A percentile compares a stretch with the other conserved stretches of the same genome.
These are phyloP conservation scores for Lachancea waltii DNA, from an alignment of 805 yeast species.

Conservation along the genomic window DNA sequence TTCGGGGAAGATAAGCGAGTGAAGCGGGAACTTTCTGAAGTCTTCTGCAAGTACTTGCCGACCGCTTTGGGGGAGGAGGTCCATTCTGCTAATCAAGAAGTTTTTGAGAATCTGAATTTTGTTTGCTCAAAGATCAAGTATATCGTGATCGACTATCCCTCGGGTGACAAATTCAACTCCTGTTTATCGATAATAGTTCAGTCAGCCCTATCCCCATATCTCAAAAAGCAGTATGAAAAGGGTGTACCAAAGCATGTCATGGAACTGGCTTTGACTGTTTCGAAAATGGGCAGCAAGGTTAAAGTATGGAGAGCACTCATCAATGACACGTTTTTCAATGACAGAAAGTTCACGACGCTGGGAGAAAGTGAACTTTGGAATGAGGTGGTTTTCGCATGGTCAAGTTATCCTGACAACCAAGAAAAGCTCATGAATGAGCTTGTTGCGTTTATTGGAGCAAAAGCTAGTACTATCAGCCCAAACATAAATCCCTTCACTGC, in stretches of 20 bases:
- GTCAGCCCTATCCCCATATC: constrained; percentile 47
- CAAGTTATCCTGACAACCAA: constrained; percentile 44
- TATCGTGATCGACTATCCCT: constrained; percentile 21
- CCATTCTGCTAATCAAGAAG: constrained; percentile 16
- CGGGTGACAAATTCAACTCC: constrained; percentile 49
- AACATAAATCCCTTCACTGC: constrained; percentile 49
- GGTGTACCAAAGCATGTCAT: constrained; percentile 39
- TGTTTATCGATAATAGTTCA: constrained; percentile 47
- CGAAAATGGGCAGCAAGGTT: constrained; percentile 29
- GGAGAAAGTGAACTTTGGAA: constrained; percentile 40
- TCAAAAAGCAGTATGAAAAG: constrained; percentile 38
- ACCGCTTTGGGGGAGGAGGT: constrained; percentile 22
- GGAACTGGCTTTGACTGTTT: constrained; percentile 36
- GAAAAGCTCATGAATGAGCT: constrained; percentile 38
- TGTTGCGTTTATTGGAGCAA: constrained; percentile 27
- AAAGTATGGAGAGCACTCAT: constrained; percentile 62
- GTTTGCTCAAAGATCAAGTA: constrained; percentile 17
- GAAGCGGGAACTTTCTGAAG: constrained; percentile 48
- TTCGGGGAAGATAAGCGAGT: constrained; percentile 56
- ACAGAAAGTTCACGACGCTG: constrained; percentile 18
- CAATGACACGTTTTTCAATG: constrained; percentile 59
- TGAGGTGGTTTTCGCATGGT: constrained; percentile 55
- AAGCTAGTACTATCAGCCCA: constrained; percentile 43
- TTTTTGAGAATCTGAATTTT: constrained; percentile 11
- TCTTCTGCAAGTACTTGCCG: constrained; percentile 35